Evolutionary conservation across 169 alveolate species (phyloP), one percentile per base, ranked within the genome.

Genomic region (Plasmodium falciparum): DNA sequence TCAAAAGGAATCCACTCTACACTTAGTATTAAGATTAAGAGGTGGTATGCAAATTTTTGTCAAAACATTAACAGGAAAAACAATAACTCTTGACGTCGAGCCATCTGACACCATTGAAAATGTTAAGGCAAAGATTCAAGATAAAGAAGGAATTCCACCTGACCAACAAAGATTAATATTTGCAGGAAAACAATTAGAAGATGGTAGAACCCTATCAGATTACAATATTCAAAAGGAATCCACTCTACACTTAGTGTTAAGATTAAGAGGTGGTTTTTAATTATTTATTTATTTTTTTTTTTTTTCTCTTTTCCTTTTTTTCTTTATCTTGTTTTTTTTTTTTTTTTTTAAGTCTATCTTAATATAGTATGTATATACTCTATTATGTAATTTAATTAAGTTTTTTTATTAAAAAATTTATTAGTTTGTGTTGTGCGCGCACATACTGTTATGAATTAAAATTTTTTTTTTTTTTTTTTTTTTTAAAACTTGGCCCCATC

Each of bases 171-270:
- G n/a, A n/a, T n/a, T n/a, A n/a, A n/a, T n/a, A n/a, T n/a, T 98
- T 92, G 99, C 99, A 8, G 99, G 99, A 73, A 98, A 98, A 95
- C 99, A 98, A 95, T 95, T 99, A 74, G 99, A 98, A 90, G 99
- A 99, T 85, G 99, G 99, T 62, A 95, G 99, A 85, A 98, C 99
- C 50, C 95, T 99, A 61, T 97, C 99, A 13, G 99, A 99, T 93
- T 99, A 99, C 98, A 98, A 99, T 93, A 98, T 99, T 91, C 99
- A 97, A 95, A 98, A 98, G 95, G 99, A 98, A 94, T 97, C 99
- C 33, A 97, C 99, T n/a, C 97, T 98, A 58, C 99, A 98, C 93
- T 93, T 98, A 92, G 99, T 99, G 9, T 56, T 74, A 56, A 39
- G 88, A 63, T 54, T 76, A 54, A 63, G 96, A 93, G 88, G 94